Conservation (phyloP, 768 basidiomycete species). For the Tylopilus rubrobrunneus region DNA sequence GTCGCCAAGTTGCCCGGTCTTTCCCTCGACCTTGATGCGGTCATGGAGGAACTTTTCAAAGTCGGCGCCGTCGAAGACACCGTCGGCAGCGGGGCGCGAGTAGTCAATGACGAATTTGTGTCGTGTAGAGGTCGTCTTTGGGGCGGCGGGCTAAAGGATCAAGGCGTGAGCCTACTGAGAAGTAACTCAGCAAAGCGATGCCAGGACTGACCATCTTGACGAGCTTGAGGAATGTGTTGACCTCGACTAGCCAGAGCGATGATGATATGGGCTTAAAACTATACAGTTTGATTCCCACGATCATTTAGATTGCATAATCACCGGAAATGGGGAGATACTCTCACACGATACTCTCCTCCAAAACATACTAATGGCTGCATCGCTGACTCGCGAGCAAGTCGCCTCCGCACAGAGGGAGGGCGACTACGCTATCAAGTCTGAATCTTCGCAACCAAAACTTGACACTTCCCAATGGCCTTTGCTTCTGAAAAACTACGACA, state of each 20-base stretch:
- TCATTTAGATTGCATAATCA: conserved; percentile 9
- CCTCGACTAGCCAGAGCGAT: conserved; percentile 10
- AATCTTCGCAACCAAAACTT: conserved; percentile 65
- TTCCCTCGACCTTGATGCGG: conserved; percentile 90
- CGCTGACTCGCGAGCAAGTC: conserved; percentile 62
- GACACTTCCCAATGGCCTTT: conserved; percentile 98
- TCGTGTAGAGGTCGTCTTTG: conserved; percentile 52
- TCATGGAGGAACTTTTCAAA: conserved; percentile 91
- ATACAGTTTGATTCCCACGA: conserved; percentile 43
- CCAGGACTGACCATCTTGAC: conserved; percentile 71
- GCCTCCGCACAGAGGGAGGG: conserved; percentile 70
- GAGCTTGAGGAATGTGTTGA: not conserved
- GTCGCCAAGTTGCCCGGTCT: conserved; percentile 89
- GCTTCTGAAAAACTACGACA: conserved; percentile 98
- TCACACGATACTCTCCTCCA: not conserved
- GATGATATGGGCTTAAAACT: conserved; percentile 33
- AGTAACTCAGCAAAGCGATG: conserved; percentile 84
- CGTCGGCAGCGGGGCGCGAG: conserved; percentile 71
- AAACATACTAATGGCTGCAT: conserved; percentile 17
- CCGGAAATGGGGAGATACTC: conserved; percentile 8
- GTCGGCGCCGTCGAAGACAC: conserved; percentile 57
- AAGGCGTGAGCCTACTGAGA: conserved; percentile 86
- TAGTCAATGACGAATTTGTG: conserved; percentile 85
- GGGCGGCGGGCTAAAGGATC: conserved; percentile 49
- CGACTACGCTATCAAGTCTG: conserved; percentile 81